These are phyloP conservation scores for Curvularia sp. DNA, from an alignment of 2,329 filamentous ascomycete genomes.

Conservation along the genomic window DNA sequence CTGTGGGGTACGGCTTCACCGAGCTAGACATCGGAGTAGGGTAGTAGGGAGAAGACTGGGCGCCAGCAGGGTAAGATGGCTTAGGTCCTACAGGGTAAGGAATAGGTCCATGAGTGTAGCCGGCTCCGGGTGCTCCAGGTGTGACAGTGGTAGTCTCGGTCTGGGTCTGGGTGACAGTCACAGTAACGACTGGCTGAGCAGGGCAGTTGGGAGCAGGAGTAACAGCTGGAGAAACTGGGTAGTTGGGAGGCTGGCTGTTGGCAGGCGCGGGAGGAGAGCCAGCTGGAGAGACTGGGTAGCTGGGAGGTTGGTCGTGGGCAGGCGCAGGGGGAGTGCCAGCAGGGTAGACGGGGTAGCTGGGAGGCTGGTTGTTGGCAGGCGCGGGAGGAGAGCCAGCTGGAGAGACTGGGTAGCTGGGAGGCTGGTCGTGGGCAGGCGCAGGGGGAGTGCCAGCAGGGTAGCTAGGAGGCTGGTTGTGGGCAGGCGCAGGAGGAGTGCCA, in stretches of 20 bases:
- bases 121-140: slow-evolving; percentile 25
- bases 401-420: slow-evolving; percentile 8
- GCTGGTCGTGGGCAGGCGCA: no score
- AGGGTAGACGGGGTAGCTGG: neutral
- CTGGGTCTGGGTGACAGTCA: slow-evolving; percentile 37
- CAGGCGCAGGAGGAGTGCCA: no score
- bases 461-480: neutral
- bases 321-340: neutral
- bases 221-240: slow-evolving; percentile 16
- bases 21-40: slow-evolving; percentile 5
- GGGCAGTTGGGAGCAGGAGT: slow-evolving; percentile 31
- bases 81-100: slow-evolving; percentile 13
- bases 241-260: slow-evolving; percentile 2
- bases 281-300: slow-evolving; percentile 9
- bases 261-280: neutral
- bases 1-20: slow-evolving; percentile 11
- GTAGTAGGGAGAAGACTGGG: slow-evolving; percentile 22
- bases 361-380: neutral
- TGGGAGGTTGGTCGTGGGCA: neutral
- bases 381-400: slow-evolving; percentile 1
- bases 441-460: no score
- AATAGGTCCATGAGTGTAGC: slow-evolving; percentile 15
- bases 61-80: slow-evolving; percentile 19
- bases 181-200: slow-evolving; percentile 35
- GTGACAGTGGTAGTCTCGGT: slow-evolving; percentile 38